A percentile compares a stretch with the other conserved stretches of the same genome.
These are phyloP conservation scores for Solanum virginianum DNA, from an alignment of 257 asterid species.

Conservation along the genomic window DNA sequence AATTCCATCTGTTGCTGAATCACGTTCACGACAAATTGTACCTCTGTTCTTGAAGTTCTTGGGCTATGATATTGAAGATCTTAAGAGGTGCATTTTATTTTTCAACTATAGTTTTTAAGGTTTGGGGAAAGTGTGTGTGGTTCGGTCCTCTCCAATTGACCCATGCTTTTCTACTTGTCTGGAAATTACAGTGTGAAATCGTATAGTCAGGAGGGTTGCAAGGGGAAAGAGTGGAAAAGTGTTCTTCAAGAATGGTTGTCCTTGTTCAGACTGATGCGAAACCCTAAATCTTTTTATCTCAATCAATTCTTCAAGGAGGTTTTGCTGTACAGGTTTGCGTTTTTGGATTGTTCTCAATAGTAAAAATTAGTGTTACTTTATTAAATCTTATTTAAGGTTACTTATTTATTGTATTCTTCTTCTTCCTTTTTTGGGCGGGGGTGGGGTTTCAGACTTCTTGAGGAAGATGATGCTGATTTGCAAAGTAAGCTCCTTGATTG, in stretches of 20 bases:
- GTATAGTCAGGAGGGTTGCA: slow-evolving; percentile 17
- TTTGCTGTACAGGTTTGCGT: slow-evolving; percentile 64
- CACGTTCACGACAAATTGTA: slow-evolving; percentile 51
- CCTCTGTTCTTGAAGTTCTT: slow-evolving; percentile 74
- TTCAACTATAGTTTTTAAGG: not conserved
- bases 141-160: not conserved
- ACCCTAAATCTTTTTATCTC: slow-evolving; percentile 52
- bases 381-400: not conserved
- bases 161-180: not conserved
- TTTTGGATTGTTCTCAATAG: not conserved
- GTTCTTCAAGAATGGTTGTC: slow-evolving; percentile 73
- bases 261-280: slow-evolving; percentile 53
- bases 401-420: not conserved
- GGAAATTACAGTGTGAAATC: slow-evolving; percentile 38
- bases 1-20: slow-evolving; percentile 57
- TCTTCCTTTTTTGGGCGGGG: not conserved
- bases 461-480: slow-evolving; percentile 73
- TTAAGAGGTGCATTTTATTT: slow-evolving; percentile 33
- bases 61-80: slow-evolving; percentile 48
- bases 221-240: slow-evolving; percentile 66
- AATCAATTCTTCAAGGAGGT: slow-evolving; percentile 48
- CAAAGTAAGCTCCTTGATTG: slow-evolving; percentile 85
- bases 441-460: slow-evolving; percentile 56
- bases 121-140: not conserved
- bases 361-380: not conserved